Percentiles rank a stretch among this genome's conserved stretches.
Evolutionary conservation across 1,139 yeast species (phyloP).

Genomic region (Yamadazyma dushanensis): DNA sequence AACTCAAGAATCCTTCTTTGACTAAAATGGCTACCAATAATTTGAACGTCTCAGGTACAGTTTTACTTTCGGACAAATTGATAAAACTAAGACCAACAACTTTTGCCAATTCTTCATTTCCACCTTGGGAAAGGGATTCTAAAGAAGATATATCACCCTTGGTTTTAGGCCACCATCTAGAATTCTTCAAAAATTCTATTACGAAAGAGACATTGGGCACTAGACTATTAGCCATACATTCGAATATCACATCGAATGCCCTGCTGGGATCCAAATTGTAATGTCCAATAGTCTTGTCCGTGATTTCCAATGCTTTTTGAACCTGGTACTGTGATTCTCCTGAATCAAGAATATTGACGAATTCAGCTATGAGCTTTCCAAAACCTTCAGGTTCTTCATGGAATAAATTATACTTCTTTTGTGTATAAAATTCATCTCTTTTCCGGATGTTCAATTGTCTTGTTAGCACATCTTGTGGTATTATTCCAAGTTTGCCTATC

Average conservation of each 20-base stretch:
- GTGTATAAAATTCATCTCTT: conserved; percentile 64
- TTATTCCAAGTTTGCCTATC: conserved; percentile 36
- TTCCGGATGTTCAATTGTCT: conserved; percentile 46
- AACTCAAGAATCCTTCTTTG: conserved; percentile 68
- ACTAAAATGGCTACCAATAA: conserved; percentile 55
- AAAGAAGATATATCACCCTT: conserved; percentile 32
- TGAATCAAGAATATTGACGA: conserved; percentile 44
- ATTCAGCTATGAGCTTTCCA: conserved; percentile 59
- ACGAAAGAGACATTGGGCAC: conserved; percentile 48
- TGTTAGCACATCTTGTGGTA: conserved; percentile 38
- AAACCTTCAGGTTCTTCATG: conserved; percentile 84
- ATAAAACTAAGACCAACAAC: conserved; percentile 59
- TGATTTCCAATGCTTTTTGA: conserved; percentile 46
- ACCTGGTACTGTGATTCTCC: conserved; percentile 44
- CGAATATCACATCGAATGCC: conserved; percentile 62
- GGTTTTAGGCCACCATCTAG: conserved; percentile 67
- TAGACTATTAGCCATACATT: conserved; percentile 47
- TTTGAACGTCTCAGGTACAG: conserved; percentile 46
- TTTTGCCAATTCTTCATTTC: conserved; percentile 67
- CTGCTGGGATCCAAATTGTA: conserved; percentile 77
- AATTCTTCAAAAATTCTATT: conserved; percentile 46
- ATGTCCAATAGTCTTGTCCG: conserved; percentile 69
- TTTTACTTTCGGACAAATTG: conserved; percentile 30
- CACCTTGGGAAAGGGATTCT: conserved; percentile 46
- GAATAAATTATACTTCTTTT: conserved; percentile 70